Evolutionary conservation across 2,329 filamentous ascomycete species (phyloP).

Genomic region (Microdochium bolleyi): DNA sequence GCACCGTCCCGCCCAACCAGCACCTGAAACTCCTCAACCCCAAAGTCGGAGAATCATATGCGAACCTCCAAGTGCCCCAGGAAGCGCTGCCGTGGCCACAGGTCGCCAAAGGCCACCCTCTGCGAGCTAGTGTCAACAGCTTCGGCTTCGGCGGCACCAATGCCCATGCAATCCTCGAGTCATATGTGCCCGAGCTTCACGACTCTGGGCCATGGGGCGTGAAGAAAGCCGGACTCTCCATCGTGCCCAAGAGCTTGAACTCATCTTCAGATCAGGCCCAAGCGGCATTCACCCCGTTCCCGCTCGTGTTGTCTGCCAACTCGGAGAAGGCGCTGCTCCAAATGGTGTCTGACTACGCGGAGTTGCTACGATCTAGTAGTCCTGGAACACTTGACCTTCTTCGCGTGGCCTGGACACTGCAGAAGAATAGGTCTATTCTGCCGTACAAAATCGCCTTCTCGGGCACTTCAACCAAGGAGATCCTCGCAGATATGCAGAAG

Average conservation of each 20-base stretch:
- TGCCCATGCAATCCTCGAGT: conserved; percentile 33
- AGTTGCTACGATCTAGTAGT: neutral
- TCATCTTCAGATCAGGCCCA: neutral
- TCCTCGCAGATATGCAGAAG: conserved; percentile 3
- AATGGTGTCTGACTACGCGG: neutral
- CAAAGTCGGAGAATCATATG: conserved; percentile 25
- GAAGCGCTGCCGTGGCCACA: conserved; percentile 22
- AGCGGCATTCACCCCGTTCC: neutral
- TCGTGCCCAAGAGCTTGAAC: neutral
- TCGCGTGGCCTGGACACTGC: conserved; percentile 19
- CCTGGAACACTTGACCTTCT: conserved; percentile 3
- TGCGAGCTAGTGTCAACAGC: conserved; percentile 34
- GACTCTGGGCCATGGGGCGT: conserved; percentile 6
- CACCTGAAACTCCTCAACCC: conserved; percentile 32
- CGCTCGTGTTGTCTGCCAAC: neutral
- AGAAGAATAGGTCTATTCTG: conserved; percentile 16
- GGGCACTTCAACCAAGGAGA: conserved; percentile 9
- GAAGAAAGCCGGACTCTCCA: conserved; percentile 10
- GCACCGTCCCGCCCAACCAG: conserved; percentile 31
- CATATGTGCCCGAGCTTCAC: conserved; percentile 17
- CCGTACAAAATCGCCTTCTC: neutral
- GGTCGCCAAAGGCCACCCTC: conserved; percentile 22
- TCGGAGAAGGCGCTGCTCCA: neutral
- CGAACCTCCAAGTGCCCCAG: conserved; percentile 22
- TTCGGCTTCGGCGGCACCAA: conserved; percentile 38